Conservation (phyloP, 257 asterid species). For the Ocimum tenuiflorum region DNA sequence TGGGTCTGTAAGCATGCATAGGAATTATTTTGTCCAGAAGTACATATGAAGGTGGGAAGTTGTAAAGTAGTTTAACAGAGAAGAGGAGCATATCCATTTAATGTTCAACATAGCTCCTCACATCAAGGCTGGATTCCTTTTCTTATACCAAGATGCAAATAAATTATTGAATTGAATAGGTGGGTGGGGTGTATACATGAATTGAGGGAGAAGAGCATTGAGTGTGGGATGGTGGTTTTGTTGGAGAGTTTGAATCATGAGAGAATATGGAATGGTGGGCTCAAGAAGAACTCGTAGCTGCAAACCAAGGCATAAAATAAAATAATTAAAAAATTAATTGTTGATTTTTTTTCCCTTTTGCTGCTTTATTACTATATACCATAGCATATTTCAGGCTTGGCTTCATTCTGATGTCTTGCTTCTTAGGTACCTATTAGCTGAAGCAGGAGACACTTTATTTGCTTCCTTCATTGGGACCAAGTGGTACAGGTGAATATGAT, state of each 20-base stretch:
- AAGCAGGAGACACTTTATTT: conserved; percentile 93
- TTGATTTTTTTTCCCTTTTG: not conserved
- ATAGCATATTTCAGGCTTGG: not conserved
- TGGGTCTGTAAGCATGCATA: not conserved
- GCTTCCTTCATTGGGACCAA: conserved; percentile 97
- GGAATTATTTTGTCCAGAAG: not conserved
- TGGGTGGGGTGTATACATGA: too few species aligned
- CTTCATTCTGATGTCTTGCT: conserved; percentile 7
- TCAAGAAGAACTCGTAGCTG: too few species aligned
- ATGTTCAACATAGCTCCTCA: not conserved
- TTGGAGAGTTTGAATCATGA: too few species aligned
- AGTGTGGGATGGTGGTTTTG: too few species aligned
- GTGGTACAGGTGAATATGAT: conserved; percentile 73
- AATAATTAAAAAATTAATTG: too few species aligned
- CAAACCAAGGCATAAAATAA: too few species aligned
- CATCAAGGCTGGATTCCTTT: not conserved
- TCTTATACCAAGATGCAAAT: too few species aligned
- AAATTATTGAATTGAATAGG: too few species aligned
- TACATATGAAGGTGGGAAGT: conserved; percentile 1
- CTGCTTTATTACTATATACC: not conserved
- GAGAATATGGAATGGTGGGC: too few species aligned
- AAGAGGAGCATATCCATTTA: not conserved
- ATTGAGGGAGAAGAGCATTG: too few species aligned
- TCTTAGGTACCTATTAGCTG: conserved; percentile 84
- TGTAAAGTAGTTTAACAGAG: not conserved